Evolutionary conservation across 768 basidiomycete genomes (phyloP), one percentile per base, ranked within the genome.

Genomic region (Lactarius sanguifluus): DNA sequence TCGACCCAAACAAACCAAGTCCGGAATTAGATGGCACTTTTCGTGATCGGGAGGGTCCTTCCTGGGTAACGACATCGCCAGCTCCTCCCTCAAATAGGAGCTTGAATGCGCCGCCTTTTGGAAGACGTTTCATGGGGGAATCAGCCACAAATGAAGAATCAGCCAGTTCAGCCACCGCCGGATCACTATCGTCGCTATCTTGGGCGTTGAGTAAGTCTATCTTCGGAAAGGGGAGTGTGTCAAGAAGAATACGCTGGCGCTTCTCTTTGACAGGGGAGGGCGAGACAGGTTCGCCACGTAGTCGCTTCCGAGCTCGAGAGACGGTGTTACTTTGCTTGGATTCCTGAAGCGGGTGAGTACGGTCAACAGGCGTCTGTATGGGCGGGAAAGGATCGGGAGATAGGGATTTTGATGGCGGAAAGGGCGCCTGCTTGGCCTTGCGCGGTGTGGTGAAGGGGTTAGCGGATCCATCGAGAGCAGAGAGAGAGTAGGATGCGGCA

Each of bases 261-360:
- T 92, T 92, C 72, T 85, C 85, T 74, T 91, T 92, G 73, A 82
- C 85, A 4, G 91, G 91, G 20, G 91, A 91, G 4, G 91, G 91
- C 0, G 91, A 92, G 2, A 93, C 90, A 1, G 87, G 87, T 72
- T 93, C 91, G 32, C 91, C 91, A 38, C 91, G 85, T 20, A 93
- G 81, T 63, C 91, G 87, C 74, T 93, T 93, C 43, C 91, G 85
- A 25, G 91, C 91, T 40, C 89, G 83, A 30, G 82, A 82, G 36
- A 92, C 75, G 15, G 89, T 84, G 58, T 74, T 78, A 57, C 72
- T 45, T 50, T 66, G 69, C 32, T 56, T 32, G 28, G 57, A 20
- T 36, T 64, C 41, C 38, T 66, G 64, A 60, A 67, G 64, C 57
- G 71, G 64, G 64, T 62, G 54, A 41, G 70, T 41, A 32, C 56